A percentile compares a stretch with the other conserved stretches of the same genome.
These are phyloP conservation scores for Orbilia brochopaga DNA, from an alignment of 2,329 filamentous ascomycete species.

Conservation along the genomic window DNA sequence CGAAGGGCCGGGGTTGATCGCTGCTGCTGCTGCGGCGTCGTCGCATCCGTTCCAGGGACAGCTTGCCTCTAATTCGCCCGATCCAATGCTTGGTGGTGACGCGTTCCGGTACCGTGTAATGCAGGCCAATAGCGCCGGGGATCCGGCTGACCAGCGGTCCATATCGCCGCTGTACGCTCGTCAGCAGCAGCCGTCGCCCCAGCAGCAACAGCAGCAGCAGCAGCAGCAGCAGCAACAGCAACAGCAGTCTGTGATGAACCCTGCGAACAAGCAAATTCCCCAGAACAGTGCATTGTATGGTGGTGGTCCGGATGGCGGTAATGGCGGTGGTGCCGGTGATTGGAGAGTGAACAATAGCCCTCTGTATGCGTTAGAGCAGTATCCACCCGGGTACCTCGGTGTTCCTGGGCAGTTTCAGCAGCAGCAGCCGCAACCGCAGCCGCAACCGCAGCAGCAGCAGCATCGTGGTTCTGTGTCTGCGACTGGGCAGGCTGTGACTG, in stretches of 20 bases:
- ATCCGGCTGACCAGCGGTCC: constrained; percentile 33
- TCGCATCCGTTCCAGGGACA: constrained; percentile 41
- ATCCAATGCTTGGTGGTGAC: constrained; percentile 47
- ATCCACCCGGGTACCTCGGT: constrained; percentile 28
- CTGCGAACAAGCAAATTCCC: constrained; percentile 23
- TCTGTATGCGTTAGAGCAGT: constrained; percentile 42
- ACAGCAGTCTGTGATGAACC: constrained; percentile 20
- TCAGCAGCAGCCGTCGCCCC: constrained; percentile 6
- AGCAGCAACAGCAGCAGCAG: not conserved
- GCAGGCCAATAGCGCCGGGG: constrained; percentile 17
- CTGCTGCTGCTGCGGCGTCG: not conserved
- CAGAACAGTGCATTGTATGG: constrained; percentile 34
- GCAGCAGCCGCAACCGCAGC: constrained; percentile 6
- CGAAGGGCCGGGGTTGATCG: constrained; percentile 38
- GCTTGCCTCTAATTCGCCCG: constrained; percentile 46
- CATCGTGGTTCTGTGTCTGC: constrained; percentile 21
- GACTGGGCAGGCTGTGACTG: constrained; percentile 11
- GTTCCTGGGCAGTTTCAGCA: constrained; percentile 37
- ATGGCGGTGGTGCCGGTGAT: constrained; percentile 20
- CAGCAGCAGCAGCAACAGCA: constrained; percentile 33
- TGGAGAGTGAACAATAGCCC: constrained; percentile 40
- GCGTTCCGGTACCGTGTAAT: constrained; percentile 45
- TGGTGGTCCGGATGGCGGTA: constrained; percentile 15
- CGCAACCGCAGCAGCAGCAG: not conserved
- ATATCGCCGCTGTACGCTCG: constrained; percentile 37